These are phyloP conservation scores for Tricladium varicosporioides DNA, from an alignment of 2,329 filamentous ascomycete species.

Conservation along the genomic window DNA sequence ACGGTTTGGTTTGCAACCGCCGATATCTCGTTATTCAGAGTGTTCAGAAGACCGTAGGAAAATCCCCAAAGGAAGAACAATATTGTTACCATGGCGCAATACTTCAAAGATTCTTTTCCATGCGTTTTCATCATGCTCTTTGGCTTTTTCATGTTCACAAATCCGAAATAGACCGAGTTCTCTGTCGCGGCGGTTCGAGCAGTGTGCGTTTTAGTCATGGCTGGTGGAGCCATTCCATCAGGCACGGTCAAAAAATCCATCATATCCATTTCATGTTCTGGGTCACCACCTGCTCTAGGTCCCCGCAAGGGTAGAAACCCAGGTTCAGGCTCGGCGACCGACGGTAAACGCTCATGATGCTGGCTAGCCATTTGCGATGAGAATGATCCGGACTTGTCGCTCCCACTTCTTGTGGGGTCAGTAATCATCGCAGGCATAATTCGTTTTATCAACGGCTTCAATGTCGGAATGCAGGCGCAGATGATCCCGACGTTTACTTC, in stretches of 20 bases:
- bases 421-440: slow-evolving; percentile 31
- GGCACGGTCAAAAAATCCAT: slow-evolving; percentile 31
- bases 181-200: slow-evolving; percentile 16
- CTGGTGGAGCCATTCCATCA: slow-evolving; percentile 5
- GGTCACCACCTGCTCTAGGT: slow-evolving; percentile 13
- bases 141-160: slow-evolving; percentile 67
- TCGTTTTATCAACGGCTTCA: slow-evolving; percentile 76
- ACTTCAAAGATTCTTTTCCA: slow-evolving; percentile 64
- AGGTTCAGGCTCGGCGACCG: background rate
- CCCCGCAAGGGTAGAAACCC: slow-evolving; percentile 12
- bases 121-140: slow-evolving; percentile 70
- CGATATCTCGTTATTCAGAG: slow-evolving; percentile 71
- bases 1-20: slow-evolving; percentile 54
- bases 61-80: slow-evolving; percentile 90
- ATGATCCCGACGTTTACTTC: slow-evolving; percentile 90
- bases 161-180: slow-evolving; percentile 66
- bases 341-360: slow-evolving; percentile 2
- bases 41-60: slow-evolving; percentile 82
- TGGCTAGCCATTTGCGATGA: slow-evolving; percentile 15
- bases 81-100: slow-evolving; percentile 72
- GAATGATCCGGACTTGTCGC: slow-evolving; percentile 18
- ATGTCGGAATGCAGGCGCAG: slow-evolving; percentile 83
- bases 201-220: slow-evolving; percentile 9
- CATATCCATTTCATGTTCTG: slow-evolving; percentile 24
- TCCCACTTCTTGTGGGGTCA: slow-evolving; percentile 15